phyloP scores from a whole-genome alignment of 768 basidiomycete species.

The Naganishia vishniacii region DNA sequence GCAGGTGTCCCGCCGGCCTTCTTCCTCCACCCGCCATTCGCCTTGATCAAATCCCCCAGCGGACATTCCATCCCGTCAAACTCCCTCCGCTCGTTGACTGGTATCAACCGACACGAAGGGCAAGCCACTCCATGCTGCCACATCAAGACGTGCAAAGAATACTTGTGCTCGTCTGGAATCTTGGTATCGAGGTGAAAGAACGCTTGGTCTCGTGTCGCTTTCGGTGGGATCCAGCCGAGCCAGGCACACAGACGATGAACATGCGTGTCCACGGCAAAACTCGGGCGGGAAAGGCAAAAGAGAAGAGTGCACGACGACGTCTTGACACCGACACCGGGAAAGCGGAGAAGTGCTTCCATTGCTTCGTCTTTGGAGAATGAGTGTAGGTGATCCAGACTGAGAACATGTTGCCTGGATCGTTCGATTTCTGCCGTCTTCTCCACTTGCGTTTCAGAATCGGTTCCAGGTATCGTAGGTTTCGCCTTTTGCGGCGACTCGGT shows the following conservation, averaged over 20 bases:
- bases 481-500: neutral
- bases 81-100: constrained; percentile 18
- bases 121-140: constrained; percentile 35
- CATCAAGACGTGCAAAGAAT: constrained; percentile 39
- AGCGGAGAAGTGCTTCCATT: constrained; percentile 34
- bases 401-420: constrained; percentile 16
- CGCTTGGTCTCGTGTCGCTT: constrained; percentile 39
- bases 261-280: constrained; percentile 45
- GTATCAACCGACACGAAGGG: constrained; percentile 26
- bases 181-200: constrained; percentile 38
- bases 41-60: constrained; percentile 21
- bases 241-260: constrained; percentile 40
- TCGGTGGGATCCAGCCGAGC: constrained; percentile 39
- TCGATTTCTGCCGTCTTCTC: constrained; percentile 10
- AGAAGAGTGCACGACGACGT: constrained; percentile 42
- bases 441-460: neutral
- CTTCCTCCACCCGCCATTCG: constrained; percentile 19
- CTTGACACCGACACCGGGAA: constrained; percentile 43
- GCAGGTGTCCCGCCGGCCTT: neutral
- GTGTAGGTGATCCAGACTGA: constrained; percentile 43
- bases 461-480: neutral
- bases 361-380: constrained; percentile 36
- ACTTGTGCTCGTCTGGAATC: constrained; percentile 43
- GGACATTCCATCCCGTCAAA: constrained; percentile 25
- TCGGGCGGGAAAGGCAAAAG: constrained; percentile 37